These are phyloP conservation scores for Apostasia shenzhenica DNA, from an alignment of 106 monocot species.

Conservation along the genomic window DNA sequence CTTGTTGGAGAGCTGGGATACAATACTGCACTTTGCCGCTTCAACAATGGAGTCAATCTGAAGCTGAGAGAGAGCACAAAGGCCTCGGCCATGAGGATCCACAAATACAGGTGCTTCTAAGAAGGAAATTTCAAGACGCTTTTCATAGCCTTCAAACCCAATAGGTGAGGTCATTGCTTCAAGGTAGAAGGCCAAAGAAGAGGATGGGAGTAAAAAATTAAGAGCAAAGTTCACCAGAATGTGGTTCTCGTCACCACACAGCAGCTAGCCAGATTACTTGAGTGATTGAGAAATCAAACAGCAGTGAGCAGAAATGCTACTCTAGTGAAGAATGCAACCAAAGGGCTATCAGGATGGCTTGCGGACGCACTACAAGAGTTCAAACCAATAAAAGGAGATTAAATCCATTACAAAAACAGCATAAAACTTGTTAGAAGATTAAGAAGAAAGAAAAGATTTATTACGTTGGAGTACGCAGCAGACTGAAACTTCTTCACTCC, in stretches of 20 bases:
- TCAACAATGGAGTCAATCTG: slow-evolving; percentile 65
- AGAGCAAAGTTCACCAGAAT: slow-evolving; percentile 6
- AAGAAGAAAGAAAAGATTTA: not conserved
- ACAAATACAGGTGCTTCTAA: slow-evolving; percentile 40
- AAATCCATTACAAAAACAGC: not conserved
- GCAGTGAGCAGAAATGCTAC: slow-evolving; percentile 26
- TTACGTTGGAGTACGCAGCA: slow-evolving; percentile 98
- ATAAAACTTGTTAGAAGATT: not conserved
- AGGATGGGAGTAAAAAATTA: not conserved
- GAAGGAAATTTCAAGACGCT: slow-evolving; percentile 69
- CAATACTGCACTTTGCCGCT: slow-evolving; percentile 56
- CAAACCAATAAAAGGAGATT: slow-evolving; percentile 1
- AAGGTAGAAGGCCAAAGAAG: not conserved
- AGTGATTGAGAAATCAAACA: slow-evolving; percentile 5
- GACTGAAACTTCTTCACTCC: slow-evolving; percentile 88
- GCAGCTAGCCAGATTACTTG: slow-evolving; percentile 27
- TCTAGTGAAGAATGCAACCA: slow-evolving; percentile 14
- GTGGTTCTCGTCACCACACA: slow-evolving; percentile 16
- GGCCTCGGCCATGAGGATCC: slow-evolving; percentile 33
- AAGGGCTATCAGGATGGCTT: slow-evolving; percentile 66
- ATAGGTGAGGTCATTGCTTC: slow-evolving; percentile 31
- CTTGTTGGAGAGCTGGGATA: slow-evolving; percentile 59
- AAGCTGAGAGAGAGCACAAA: slow-evolving; percentile 46
- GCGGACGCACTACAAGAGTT: slow-evolving; percentile 52
- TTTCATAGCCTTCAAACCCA: slow-evolving; percentile 82